Evolutionary conservation across 805 yeast genomes (phyloP), one percentile per base, ranked within the genome.

Genomic region (Wickerhamiella dianesei): DNA sequence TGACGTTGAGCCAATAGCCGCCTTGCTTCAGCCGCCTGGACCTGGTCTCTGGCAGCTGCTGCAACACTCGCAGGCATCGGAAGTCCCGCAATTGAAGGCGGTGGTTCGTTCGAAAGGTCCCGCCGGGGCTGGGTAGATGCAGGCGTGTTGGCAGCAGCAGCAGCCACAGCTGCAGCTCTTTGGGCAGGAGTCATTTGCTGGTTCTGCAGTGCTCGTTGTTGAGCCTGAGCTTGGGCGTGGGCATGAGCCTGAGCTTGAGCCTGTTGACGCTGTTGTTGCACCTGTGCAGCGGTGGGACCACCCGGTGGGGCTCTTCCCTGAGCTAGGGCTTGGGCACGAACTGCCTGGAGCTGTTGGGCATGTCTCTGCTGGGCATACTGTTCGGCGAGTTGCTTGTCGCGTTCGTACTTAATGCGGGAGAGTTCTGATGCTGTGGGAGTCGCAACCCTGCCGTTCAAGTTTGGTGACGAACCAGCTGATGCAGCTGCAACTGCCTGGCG

Each of bases 341-440:
- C 19, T n/a, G 39, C 39, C 39, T 36, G 39, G 44, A 35, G 41
- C 22, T 32, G 45, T 13, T 48, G 43, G 43, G 46, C 48, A 21
- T 53, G 48, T 45, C 55, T 57, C 44, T 57, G 65, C 49, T 58
- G 62, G 2, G 57, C 56, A 45, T 64, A 61, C 21, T 59, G 63
- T 53, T 85, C 94, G 53, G 87, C 86, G 17, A 82, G 73, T 0
- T 92, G 80, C 61, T 79, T 80, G 57, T 89, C 97, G 48, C 95
- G 72, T 53, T 89, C 96, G 53, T 70, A 77, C 62, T 89, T 89
- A 66, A 92, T 65, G 51, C 76, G 76, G 0, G 96, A 76, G 58
- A 89, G 72, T 57, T 88, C 95, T 12, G 81, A 77, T 0, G 97
- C 96, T 0, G 94, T 75, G 8, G 84, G 83, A 21, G 9, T 39